Evolutionary conservation across 129 eudicot species (phyloP), one percentile per base, ranked within the genome.

Genomic region (Flaveria brownii): DNA sequence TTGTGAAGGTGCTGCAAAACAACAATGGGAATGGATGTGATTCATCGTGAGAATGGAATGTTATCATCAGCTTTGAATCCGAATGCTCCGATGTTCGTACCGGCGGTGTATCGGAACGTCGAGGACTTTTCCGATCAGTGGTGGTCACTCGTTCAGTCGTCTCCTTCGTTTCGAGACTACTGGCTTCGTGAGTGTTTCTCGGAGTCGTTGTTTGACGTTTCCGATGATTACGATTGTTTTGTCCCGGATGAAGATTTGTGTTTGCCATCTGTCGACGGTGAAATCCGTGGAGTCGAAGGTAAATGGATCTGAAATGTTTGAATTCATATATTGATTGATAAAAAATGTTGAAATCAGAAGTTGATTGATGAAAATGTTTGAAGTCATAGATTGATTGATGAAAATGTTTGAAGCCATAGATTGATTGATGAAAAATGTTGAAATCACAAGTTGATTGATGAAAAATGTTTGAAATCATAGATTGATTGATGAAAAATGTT

Each of bases 121-220:
- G 98, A 94, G 82, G 97, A 90, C 63, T 94, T 87, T 82, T 91
- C 98, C 76, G 93, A 85, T 12, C 82, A 87, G 91, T 94, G 98
- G 98, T 93, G 97, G 96, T 81, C 84, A 15, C 97, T 94, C 42
- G 96, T 94, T 41, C 84, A 78, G 22, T 88, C 97, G 15, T 91
- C 96, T n/a, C 97, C 98, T 49, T 90, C 79, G 81, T 94, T 94
- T 33, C 93, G 97, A 16, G 96, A 91, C 61, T 90, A 91, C 88
- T 93, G 96, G 97, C 91, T 93, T 47, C 88, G 72, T 22, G 97
- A 91, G 20, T 85, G 96, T 86, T 93, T 88, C 83, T 49, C 88
- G 9, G 97, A 90, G 45, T 80, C 96, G 10, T 82, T 73, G 41
- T 18, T 36, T 51, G 72, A 69, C 25, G 81, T 79, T 23, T 36